Evolutionary conservation across 257 asterid genomes (phyloP), one percentile per base, ranked within the genome.

Genomic region (Gentiana straminea): DNA sequence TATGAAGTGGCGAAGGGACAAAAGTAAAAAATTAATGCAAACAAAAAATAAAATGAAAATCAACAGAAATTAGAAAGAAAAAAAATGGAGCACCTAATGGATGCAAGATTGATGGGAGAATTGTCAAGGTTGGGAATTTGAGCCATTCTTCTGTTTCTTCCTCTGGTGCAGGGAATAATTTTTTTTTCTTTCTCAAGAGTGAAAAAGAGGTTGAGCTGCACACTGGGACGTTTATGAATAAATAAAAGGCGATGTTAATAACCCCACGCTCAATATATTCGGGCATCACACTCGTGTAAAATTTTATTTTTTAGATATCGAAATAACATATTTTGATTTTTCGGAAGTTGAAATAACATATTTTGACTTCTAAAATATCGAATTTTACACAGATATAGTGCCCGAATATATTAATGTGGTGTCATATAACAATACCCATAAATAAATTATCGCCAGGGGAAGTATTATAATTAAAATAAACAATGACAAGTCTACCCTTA

Each of bases 51-150:
- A 24, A 24, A 0, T 24, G 24, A 24, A 24, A 24, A 24, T 24
- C 24, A 24, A 24, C 24, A 24, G 24, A 24, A 24, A 24, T 24
- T 24, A 24, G 24, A 24, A 24, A 46, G 51, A 41, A 33, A 51
- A 33, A 12, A 7, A 43, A 44, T 49, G 13, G 15, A 63, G 44
- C 64, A 91, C 98, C 96, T 73, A 54, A 87, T 64, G 10, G 78
- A 64, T 33, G 76, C 63, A 77, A 91, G 86, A 69, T 86, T 91
- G 68, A 91, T 70, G n/a, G 98, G 94, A 52, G 96, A 91, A 57
- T 91, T 86, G 57, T 81, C 98, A 33, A 91, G 77, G 67, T 72
- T 82, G 51, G 98, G 96, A 68, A 91, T 82, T 76, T 86, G 98
- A 57, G 95, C 80, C 98, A 41, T 41, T 1, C 7, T 41, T 41